Percentiles rank a stretch among this genome's conserved stretches.
Evolutionary conservation across 495 filamentous ascomycete genomes (phyloP).

Genomic region (Cladorrhinum samala): DNA sequence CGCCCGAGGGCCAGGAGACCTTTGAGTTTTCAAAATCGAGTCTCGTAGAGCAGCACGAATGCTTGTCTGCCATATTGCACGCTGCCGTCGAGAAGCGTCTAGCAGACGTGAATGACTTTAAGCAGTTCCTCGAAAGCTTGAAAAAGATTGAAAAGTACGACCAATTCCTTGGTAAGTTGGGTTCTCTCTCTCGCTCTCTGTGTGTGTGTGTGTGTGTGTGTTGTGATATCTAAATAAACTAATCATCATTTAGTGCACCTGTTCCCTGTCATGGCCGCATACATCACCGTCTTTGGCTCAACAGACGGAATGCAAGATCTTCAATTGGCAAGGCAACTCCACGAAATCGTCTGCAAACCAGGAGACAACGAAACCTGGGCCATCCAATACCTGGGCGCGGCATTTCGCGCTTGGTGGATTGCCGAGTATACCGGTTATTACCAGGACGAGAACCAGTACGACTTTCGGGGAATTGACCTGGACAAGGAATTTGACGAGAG

Average conservation of each 20-base stretch:
- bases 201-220: too few relatives aligned
- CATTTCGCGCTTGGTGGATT: constrained; percentile 74
- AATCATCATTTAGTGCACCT: constrained; percentile 60
- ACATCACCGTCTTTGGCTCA: constrained; percentile 68
- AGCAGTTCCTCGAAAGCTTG: constrained; percentile 56
- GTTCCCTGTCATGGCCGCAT: constrained; percentile 66
- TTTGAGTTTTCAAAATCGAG: constrained; percentile 66
- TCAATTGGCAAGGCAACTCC: constrained; percentile 59
- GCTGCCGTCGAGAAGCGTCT: constrained; percentile 70
- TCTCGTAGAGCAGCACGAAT: constrained; percentile 80
- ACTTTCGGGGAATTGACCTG: constrained; percentile 49
- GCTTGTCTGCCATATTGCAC: constrained; percentile 67
- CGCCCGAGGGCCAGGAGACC: constrained; percentile 65
- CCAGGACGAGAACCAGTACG: constrained; percentile 58
- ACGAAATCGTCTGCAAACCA: constrained; percentile 56
- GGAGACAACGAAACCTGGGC: constrained; percentile 62
- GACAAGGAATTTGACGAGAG: constrained; percentile 61
- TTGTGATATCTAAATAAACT: background rate
- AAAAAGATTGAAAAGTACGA: constrained; percentile 68
- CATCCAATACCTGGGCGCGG: constrained; percentile 67
- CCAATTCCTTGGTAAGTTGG: constrained; percentile 37
- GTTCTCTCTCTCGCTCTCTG: background rate
- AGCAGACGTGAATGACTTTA: constrained; percentile 64
- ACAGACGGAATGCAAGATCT: constrained; percentile 54
- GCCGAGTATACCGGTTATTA: constrained; percentile 89